Evolutionary conservation across 164 flowering plant genomes (phyloP), one percentile per base, ranked within the genome.

Genomic region (Liquidambar formosana): DNA sequence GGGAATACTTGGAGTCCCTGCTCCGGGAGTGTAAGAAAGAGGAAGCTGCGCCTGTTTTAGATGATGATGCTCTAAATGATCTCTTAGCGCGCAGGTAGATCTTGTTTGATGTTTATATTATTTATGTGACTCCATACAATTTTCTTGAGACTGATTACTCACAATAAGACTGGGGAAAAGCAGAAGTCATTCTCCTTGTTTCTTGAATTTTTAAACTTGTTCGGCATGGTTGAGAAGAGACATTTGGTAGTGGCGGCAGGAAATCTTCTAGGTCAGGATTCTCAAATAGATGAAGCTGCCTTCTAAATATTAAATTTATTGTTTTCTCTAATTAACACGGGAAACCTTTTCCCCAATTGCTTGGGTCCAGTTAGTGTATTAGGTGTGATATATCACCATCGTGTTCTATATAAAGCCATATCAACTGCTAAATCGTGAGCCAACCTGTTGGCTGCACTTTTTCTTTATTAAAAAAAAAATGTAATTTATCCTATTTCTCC

Each of bases 21-120:
- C 86, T 96, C 22, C 77, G 98, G 71, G 99, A 96, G 81, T 86
- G 86, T 71, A 96, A 96, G 85, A 96, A 93, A 79, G 99, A 96
- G 86, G 99, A 96, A 75, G 88, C 86, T 75, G 84, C 97, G 26
- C 89, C 91, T 49, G 99, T 96, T 60, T 77, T 92, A 65, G 89
- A 87, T 76, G 99, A 96, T 84, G 97, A 93, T 82, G 85, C 87
- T 57, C 76, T 96, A 46, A 96, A 93, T 81, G 88, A 96, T 78
- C 58, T 89, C 25, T 78, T 96, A 71, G 99, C 99, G 3, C 94
- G 98, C 83, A 92, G 97, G 99, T 96, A 68, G 22, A 19, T 73
- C 46, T 66, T 19, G 12, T 70, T 33, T 64, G n/a, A 0, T 46
- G 54, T 19, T 74, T 71, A 10, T 43, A 1, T 28, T 41, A 22